Evolutionary conservation across 192 early-diverging fungal genomes (phyloP).

Genomic region (Coemansia interrupta): DNA sequence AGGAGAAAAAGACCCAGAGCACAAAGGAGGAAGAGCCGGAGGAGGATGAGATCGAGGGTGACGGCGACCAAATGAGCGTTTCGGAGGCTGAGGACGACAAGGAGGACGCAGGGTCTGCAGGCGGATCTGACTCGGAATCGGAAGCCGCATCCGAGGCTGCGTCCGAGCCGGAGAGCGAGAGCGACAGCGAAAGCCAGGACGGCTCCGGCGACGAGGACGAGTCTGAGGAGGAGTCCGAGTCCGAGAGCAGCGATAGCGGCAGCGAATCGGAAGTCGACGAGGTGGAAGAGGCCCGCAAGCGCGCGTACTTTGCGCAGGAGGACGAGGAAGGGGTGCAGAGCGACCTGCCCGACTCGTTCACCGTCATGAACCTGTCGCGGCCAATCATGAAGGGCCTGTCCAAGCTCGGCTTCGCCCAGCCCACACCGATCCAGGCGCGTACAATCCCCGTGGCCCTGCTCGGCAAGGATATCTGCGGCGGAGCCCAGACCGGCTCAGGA

Average conservation of each 20-base stretch:
- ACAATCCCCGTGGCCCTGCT: slow-evolving; percentile 92
- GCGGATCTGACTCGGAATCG: not conserved
- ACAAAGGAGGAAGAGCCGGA: slow-evolving; percentile 34
- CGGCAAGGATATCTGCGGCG: slow-evolving; percentile 96
- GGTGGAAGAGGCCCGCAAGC: slow-evolving; percentile 46
- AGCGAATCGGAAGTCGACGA: slow-evolving; percentile 54
- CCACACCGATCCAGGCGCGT: slow-evolving; percentile 88
- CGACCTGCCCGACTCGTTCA: slow-evolving; percentile 74
- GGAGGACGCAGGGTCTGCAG: not conserved
- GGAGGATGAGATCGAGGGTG: not conserved
- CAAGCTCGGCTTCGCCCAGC: slow-evolving; percentile 83
- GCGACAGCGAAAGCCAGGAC: slow-evolving; percentile 18
- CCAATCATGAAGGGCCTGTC: slow-evolving; percentile 91
- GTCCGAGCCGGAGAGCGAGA: slow-evolving; percentile 2
- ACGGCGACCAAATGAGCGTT: slow-evolving; percentile 2
- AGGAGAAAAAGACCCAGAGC: slow-evolving; percentile 19
- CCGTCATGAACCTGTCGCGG: slow-evolving; percentile 87
- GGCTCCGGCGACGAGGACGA: slow-evolving; percentile 12
- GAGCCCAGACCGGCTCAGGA: slow-evolving; percentile 96
- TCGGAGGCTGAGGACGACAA: not conserved
- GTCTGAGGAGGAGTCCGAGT: slow-evolving; percentile 14
- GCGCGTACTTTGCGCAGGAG: slow-evolving; percentile 50
- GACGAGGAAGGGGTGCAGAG: slow-evolving; percentile 45
- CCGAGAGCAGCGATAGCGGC: slow-evolving; percentile 24
- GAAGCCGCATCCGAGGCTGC: not conserved